These are phyloP conservation scores for Phaeolepiota aurea DNA, from an alignment of 768 basidiomycete species.

Conservation along the genomic window DNA sequence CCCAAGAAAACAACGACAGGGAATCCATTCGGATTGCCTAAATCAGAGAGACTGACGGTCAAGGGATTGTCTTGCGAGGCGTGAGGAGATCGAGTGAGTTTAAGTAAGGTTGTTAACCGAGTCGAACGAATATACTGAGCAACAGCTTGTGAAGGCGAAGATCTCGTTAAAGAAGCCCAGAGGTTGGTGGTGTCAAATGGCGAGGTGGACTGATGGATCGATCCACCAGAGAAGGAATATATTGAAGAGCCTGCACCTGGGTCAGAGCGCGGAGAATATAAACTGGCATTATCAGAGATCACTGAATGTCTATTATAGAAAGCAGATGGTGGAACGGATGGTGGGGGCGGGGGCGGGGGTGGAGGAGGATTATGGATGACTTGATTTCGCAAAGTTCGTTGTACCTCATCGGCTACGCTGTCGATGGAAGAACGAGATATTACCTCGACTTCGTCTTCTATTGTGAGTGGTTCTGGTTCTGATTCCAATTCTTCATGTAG, in stretches of 20 bases:
- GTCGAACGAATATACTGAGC: slow-evolving; percentile 85
- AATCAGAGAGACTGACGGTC: slow-evolving; percentile 87
- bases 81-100: slow-evolving; percentile 73
- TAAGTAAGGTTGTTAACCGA: slow-evolving; percentile 74
- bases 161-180: slow-evolving; percentile 32
- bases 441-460: slow-evolving; percentile 55
- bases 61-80: slow-evolving; percentile 67
- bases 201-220: slow-evolving; percentile 35
- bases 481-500: slow-evolving; percentile 48
- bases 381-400: slow-evolving; percentile 59
- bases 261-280: slow-evolving; percentile 49
- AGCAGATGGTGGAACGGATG: slow-evolving; percentile 28
- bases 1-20: slow-evolving; percentile 92
- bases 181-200: slow-evolving; percentile 29
- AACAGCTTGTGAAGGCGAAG: slow-evolving; percentile 58
- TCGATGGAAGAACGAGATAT: slow-evolving; percentile 81
- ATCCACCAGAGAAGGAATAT: slow-evolving; percentile 41
- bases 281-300: slow-evolving; percentile 49
- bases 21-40: slow-evolving; percentile 77
- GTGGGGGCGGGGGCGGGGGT: slow-evolving; percentile 12
- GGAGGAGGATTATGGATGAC: slow-evolving; percentile 27
- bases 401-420: slow-evolving; percentile 79
- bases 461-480: slow-evolving; percentile 37
- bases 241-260: slow-evolving; percentile 39
- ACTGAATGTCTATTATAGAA: slow-evolving; percentile 42